Conservation (phyloP, 2,329 filamentous ascomycete genomes). For the Chrysoporthe austroafricana region DNA sequence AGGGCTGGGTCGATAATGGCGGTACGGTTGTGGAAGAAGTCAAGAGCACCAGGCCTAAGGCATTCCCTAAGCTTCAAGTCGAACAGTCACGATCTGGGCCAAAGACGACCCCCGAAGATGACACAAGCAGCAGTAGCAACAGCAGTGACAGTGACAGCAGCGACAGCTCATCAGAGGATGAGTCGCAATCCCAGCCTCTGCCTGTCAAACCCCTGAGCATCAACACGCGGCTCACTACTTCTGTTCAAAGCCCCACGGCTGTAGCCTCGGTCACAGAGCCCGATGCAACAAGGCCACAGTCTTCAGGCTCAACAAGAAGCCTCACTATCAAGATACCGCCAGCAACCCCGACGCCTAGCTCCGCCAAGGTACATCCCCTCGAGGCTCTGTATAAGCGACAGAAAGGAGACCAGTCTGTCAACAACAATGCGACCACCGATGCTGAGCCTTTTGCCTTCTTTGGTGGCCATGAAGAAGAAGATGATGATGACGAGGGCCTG, state of each 20-base stretch:
- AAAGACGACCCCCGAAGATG: conserved; percentile 30
- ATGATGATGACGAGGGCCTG: conserved; percentile 40
- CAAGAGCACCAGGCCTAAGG: conserved; percentile 42
- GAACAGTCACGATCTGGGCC: conserved; percentile 21
- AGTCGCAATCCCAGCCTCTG: neutral
- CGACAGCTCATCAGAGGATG: conserved; percentile 32
- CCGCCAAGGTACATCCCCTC: conserved; percentile 73
- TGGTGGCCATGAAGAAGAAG: conserved; percentile 52
- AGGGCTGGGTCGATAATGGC: conserved; percentile 83
- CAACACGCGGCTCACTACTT: neutral
- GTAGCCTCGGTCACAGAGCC: conserved; percentile 29
- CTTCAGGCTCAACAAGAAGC: conserved; percentile 53
- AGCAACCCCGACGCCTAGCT: conserved; percentile 46
- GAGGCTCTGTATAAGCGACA: conserved; percentile 89
- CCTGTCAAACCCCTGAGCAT: neutral
- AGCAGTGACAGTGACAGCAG: conserved; percentile 26
- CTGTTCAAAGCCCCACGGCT: neutral
- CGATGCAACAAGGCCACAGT: conserved; percentile 49
- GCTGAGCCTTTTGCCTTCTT: conserved; percentile 80
- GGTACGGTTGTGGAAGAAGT: conserved; percentile 74
- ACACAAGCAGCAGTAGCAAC: conserved; percentile 32
- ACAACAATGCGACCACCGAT: conserved; percentile 45
- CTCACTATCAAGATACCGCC: conserved; percentile 60
- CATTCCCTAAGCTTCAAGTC: conserved; percentile 32
- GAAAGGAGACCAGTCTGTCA: conserved; percentile 46